Percentiles rank a stretch among this genome's conserved stretches.
Evolutionary conservation across 2,329 filamentous ascomycete genomes (phyloP).

Genomic region (Raffaelea ambrosiae): DNA sequence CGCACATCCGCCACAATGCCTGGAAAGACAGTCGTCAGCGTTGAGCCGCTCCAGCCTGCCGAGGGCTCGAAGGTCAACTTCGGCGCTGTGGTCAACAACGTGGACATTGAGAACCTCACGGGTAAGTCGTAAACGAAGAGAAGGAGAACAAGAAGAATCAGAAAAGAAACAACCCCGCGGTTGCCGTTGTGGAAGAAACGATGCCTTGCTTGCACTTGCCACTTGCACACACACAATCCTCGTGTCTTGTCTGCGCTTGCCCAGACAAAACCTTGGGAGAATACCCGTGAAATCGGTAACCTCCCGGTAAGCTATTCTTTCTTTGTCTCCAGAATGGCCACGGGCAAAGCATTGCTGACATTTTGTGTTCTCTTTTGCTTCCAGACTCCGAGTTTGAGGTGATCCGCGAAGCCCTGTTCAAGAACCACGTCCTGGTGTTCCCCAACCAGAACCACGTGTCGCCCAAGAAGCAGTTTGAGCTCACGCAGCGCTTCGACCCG

Average conservation of each 20-base stretch:
- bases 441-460: slow-evolving; percentile 57
- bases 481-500: slow-evolving; percentile 68
- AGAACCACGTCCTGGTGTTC: slow-evolving; percentile 61
- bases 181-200: too few relatives aligned
- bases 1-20: too few relatives aligned
- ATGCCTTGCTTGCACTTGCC: neutral
- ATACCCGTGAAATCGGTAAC: slow-evolving; percentile 18
- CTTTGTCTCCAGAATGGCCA: neutral
- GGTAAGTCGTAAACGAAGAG: slow-evolving; percentile 38
- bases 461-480: slow-evolving; percentile 63
- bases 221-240: too few relatives aligned
- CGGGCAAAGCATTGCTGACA: neutral
- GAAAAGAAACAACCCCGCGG: neutral
- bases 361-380: too few relatives aligned
- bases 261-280: slow-evolving; percentile 13
- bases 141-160: neutral
- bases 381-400: slow-evolving; percentile 56
- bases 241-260: neutral
- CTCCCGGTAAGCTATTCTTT: slow-evolving; percentile 14
- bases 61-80: slow-evolving; percentile 37
- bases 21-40: slow-evolving; percentile 9
- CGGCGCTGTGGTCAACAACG: slow-evolving; percentile 49
- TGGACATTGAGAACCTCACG: slow-evolving; percentile 53
- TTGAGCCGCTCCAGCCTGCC: slow-evolving; percentile 8
- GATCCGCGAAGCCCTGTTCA: slow-evolving; percentile 59